Percentiles rank a stretch among this genome's conserved stretches.
Conservation (phyloP, 2,329 filamentous ascomycete genomes). For the Ophiostoma quercus region DNA sequence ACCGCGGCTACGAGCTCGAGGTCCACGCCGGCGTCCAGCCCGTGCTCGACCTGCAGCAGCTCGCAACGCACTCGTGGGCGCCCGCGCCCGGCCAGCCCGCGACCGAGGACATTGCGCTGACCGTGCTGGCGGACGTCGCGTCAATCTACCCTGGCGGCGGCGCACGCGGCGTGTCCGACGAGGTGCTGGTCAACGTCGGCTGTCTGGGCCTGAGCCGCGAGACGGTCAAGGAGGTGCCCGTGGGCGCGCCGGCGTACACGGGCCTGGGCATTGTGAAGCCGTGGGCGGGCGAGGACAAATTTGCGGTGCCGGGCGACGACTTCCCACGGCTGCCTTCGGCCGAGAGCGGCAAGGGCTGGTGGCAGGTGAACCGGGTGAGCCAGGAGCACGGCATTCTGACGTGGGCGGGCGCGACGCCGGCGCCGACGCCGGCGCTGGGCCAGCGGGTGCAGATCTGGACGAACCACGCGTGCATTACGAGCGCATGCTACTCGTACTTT, state of each 20-base stretch:
- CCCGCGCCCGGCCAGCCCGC: constrained; percentile 29
- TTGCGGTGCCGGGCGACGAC: constrained; percentile 16
- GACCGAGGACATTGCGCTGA: constrained; percentile 56
- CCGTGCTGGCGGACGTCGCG: constrained; percentile 65
- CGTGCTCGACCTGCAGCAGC: constrained; percentile 70
- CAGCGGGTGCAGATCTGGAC: constrained; percentile 68
- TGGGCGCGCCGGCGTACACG: constrained; percentile 42
- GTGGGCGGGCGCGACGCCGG: constrained; percentile 46
- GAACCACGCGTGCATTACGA: constrained; percentile 75
- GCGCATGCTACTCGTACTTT: constrained; percentile 67
- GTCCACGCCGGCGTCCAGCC: constrained; percentile 74
- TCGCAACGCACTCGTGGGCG: constrained; percentile 60
- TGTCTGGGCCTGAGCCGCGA: constrained; percentile 67
- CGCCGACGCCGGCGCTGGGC: constrained; percentile 51
- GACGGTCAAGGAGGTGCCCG: constrained; percentile 52
- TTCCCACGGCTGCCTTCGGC: constrained; percentile 34
- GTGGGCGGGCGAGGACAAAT: constrained; percentile 38
- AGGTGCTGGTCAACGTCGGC: constrained; percentile 66
- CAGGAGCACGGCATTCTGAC: constrained; percentile 73
- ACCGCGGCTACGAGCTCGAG: constrained; percentile 50
- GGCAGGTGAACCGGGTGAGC: constrained; percentile 66
- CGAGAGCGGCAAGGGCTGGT: constrained; percentile 41
- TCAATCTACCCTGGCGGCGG: constrained; percentile 61
- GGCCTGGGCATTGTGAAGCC: constrained; percentile 66
- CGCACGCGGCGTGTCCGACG: constrained; percentile 45